Base-by-base conservation (phyloP, 345 rosid genomes). In the Abelmoschus esculentus region DNA sequence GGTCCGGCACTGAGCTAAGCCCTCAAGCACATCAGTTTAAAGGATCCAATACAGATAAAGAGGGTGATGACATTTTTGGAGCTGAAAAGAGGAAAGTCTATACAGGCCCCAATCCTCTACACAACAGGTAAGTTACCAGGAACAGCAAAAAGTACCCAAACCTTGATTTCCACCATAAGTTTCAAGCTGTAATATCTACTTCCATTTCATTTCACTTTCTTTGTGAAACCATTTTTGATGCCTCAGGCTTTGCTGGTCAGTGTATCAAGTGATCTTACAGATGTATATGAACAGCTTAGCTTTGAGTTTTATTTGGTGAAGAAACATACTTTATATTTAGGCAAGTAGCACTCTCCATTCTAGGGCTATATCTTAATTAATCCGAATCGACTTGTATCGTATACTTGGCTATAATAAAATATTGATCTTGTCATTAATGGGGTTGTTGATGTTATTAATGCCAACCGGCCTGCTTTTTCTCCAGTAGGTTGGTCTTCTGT, bases 61-160 rank as follows among this genome's bases (percentile, higher is more conserved):
- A 50, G n/a, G 76, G 67, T 1, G 54, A 49, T 63, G 74, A 64
- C 34, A 15, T 66, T 76, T 80, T 83, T 65, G 80, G 70, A 19
- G 84, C 71, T 67, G 86, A 83, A 49, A 79, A 81, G 84, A 86
- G 91, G 70, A 86, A 69, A 77, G 75, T 86, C 75, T 47, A 74
- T 67, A 86, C 88, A 49, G 91, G 91, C 71, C 87, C 91, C 57
- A 84, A 86, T 66, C 91, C 91, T 70, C 81, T 86, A 47, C 91
- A 86, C 71, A 86, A 86, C 66, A 80, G 91, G 77, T 82, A 66
- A 70, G 54, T 56, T 56, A 10, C 26, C 44, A 5, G 71, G 11
- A 31, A 11, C 26, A 11, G 17, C n/a, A 52, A 67, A 13, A 5
- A 42, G 34, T 22, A 26, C 10, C 31, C 17, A 19, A 13, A 46